A percentile compares a stretch with the other conserved stretches of the same genome.
Conservation (phyloP, 192 early-diverging fungal species). For the Jimgerdemannia flammicorona region DNA sequence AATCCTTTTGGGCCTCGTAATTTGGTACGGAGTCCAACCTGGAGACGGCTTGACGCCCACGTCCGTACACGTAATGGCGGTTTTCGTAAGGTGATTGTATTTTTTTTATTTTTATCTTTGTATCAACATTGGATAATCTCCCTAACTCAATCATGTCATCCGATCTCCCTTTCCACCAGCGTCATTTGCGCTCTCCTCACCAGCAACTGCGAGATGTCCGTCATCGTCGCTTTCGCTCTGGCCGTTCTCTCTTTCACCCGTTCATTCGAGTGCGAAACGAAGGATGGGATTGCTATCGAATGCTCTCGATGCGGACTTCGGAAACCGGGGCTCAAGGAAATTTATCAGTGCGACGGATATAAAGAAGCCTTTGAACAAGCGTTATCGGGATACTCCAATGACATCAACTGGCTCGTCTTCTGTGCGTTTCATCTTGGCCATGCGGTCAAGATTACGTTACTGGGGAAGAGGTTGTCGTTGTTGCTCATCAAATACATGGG, state of each 20-base stretch:
- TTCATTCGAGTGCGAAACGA: conserved; percentile 56
- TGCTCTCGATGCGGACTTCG: conserved; percentile 45
- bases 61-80: conserved; percentile 30
- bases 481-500: conserved; percentile 50
- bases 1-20: conserved; percentile 9
- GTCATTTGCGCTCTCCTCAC: conserved; percentile 52
- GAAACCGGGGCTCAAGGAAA: conserved; percentile 13
- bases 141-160: conserved; percentile 4
- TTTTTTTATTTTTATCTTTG: background rate
- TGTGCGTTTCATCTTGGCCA: conserved; percentile 72
- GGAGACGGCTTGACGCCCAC: conserved; percentile 21
- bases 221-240: conserved; percentile 49
- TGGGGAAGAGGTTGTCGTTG: conserved; percentile 63
- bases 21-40: conserved; percentile 30
- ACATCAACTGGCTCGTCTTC: conserved; percentile 67
- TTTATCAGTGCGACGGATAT: conserved; percentile 52
- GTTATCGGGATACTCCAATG: conserved; percentile 58
- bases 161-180: conserved; percentile 5
- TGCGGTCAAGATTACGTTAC: conserved; percentile 55
- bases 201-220: conserved; percentile 45
- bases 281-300: conserved; percentile 42
- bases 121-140: background rate
- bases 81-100: conserved; percentile 27
- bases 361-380: conserved; percentile 59
- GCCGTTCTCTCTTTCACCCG: conserved; percentile 52